phyloP scores from a whole-genome alignment of 2,329 filamentous ascomycete genomes.

The Talaromyces verruculosus region DNA sequence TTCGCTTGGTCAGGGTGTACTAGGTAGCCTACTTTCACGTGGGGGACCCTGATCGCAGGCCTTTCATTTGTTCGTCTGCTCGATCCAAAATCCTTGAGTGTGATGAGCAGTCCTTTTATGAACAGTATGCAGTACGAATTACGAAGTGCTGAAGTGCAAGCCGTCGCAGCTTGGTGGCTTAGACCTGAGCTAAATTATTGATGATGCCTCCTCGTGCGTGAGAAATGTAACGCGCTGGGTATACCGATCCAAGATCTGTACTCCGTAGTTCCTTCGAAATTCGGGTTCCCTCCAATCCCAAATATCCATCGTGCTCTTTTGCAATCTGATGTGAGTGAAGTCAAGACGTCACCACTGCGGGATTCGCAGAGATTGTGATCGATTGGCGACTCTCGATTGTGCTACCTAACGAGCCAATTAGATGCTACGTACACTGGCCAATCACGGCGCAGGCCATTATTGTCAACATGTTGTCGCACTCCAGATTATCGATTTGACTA shows the following conservation, averaged over 20 bases:
- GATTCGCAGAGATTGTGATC: not conserved
- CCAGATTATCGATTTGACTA: not conserved
- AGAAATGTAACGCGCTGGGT: not conserved
- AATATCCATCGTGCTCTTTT: no score
- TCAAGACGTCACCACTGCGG: conserved; percentile 6
- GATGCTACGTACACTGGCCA: not conserved
- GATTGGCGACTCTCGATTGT: not conserved
- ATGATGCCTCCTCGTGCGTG: not conserved
- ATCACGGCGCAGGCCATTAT: not conserved
- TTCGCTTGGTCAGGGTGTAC: not conserved
- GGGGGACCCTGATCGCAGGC: not conserved
- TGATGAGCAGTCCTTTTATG: not conserved
- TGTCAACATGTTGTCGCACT: not conserved
- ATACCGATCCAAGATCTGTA: not conserved
- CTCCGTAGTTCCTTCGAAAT: not conserved
- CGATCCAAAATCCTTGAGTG: not conserved
- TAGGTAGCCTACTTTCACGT: not conserved
- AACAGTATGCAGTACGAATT: not conserved
- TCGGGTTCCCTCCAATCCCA: not conserved
- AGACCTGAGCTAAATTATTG: not conserved
- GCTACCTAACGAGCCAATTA: not conserved
- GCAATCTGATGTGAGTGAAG: not conserved
- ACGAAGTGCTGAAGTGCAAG: not conserved
- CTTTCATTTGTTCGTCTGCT: not conserved
- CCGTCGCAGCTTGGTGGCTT: not conserved